These are phyloP conservation scores for Agaricus bisporus DNA, from an alignment of 768 basidiomycete genomes.

Conservation along the genomic window DNA sequence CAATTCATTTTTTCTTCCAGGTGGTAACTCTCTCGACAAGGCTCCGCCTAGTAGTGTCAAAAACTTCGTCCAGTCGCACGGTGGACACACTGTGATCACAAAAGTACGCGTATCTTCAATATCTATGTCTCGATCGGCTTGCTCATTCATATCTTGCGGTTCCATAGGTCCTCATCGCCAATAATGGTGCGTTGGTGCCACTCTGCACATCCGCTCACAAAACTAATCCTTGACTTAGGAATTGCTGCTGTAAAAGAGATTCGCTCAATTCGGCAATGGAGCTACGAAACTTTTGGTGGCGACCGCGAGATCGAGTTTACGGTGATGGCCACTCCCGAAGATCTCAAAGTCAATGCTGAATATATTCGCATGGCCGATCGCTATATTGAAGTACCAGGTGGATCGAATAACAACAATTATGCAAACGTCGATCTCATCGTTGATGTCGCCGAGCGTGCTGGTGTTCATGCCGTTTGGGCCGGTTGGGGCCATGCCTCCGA, in stretches of 20 bases:
- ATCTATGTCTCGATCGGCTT: background rate
- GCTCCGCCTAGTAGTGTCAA: constrained; percentile 73
- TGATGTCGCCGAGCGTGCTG: constrained; percentile 94
- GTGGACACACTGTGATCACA: constrained; percentile 97
- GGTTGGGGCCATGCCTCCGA: constrained; percentile 99
- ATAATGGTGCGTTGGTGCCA: constrained; percentile 64
- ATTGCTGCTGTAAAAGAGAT: constrained; percentile 99
- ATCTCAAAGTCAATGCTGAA: constrained; percentile 97
- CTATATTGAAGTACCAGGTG: constrained; percentile 98
- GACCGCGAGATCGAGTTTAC: constrained; percentile 98
- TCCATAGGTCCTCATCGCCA: constrained; percentile 89
- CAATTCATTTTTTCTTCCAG: constrained; percentile 45
- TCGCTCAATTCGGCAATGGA: constrained; percentile 98
- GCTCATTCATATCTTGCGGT: constrained; percentile 1
- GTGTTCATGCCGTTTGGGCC: constrained; percentile 99
- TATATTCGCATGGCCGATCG: constrained; percentile 99
- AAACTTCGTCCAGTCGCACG: constrained; percentile 87
- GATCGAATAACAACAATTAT: constrained; percentile 98
- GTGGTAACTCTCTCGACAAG: constrained; percentile 87
- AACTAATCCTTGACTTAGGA: constrained; percentile 42
- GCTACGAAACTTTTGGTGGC: constrained; percentile 96
- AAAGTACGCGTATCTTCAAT: constrained; percentile 52
- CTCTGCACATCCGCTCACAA: background rate
- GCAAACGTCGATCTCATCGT: constrained; percentile 99
- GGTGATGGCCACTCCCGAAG: constrained; percentile 99